Evolutionary conservation across 2,329 filamentous ascomycete species (phyloP).

Genomic region (Cladosporium sp.): DNA sequence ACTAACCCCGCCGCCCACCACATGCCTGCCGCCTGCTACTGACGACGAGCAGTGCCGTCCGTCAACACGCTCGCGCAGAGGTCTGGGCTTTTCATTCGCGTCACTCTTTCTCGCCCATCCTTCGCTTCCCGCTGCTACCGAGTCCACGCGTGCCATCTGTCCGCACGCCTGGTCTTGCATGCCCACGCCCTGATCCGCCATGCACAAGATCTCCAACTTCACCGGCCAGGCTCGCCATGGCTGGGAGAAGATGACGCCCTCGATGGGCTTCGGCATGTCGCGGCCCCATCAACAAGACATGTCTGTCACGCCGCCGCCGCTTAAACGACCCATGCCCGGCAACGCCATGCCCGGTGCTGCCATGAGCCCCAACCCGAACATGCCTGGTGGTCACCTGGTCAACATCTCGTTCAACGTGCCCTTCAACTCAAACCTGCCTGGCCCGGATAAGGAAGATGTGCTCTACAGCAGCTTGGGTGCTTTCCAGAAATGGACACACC

Average conservation of each 20-base stretch:
- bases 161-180: slow-evolving; percentile 12
- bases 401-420: slow-evolving; percentile 97
- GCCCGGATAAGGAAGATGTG: slow-evolving; percentile 90
- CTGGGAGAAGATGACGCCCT: slow-evolving; percentile 63
- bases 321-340: slow-evolving; percentile 50
- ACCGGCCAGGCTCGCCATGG: slow-evolving; percentile 63
- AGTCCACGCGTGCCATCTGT: slow-evolving; percentile 13
- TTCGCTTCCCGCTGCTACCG: slow-evolving; percentile 8
- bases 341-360: slow-evolving; percentile 19
- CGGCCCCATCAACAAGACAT: slow-evolving; percentile 33
- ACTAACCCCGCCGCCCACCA: slow-evolving; percentile 14
- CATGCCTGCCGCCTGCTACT: slow-evolving; percentile 21
- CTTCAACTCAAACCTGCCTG: slow-evolving; percentile 85
- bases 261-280: slow-evolving; percentile 54
- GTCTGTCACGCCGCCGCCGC: slow-evolving; percentile 36
- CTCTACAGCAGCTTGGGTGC: slow-evolving; percentile 86
- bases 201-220: slow-evolving; percentile 67
- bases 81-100: slow-evolving; percentile 10
- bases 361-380: slow-evolving; percentile 54
- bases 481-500: slow-evolving; percentile 88
- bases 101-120: slow-evolving; percentile 12
- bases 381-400: slow-evolving; percentile 73
- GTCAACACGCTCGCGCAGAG: slow-evolving; percentile 15
- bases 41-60: slow-evolving; percentile 19
- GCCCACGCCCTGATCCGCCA: slow-evolving; percentile 27